Base-by-base conservation (phyloP, 2,329 filamentous ascomycete species). In the Colletotrichum incanum region DNA sequence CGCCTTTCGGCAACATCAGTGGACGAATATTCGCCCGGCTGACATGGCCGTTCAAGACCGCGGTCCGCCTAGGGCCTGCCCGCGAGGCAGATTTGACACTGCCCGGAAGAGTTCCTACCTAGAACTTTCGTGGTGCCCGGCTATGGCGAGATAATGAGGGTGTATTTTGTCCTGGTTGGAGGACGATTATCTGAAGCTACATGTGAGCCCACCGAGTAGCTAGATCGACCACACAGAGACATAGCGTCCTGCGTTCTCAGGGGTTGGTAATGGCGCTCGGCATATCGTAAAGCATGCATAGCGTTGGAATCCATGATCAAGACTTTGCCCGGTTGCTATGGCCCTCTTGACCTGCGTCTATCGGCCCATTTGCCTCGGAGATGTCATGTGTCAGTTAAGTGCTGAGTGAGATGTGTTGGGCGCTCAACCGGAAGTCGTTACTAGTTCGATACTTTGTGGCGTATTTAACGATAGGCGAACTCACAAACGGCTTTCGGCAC, bases 11-110 rank as follows among this genome's bases (percentile, higher is more conserved):
- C n/a, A 12, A 14, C 9, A 8, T 50, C 18, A 18, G 23, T 50
- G 31, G 31, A 4, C 60, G 20, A 63, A 63, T 45, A n/a, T 63
- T n/a, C 5, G 14, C 7, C 41, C 60, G 60, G 47, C n/a, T 50
- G 20, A 63, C 59, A 26, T n/a, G 28, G 28, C 9, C 28, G 26
- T 14, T 28, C 16, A 8, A 2, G 1, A 8, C 26, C 47, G 1
- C 2, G 8, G n/a, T 28, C 14, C 23, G 3, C 23, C 23, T 5
- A 18, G 3, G 26, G 31, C 14, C 14, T 26, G 23, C 16, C 49
- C n/a, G 49, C 49, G 23, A 50, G 26, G 14, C 39, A 6, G 26
- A n/a, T 14, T 31, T 26, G 23, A 16, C 39, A 20, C 16, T 26
- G 26, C 14, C 16, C 49, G 14, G 16, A 18, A 28, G 9, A 23